Percentiles rank a stretch among this genome's conserved stretches.
These are phyloP conservation scores for Ophiocordyceps camponoti-saundersi DNA, from an alignment of 2,329 filamentous ascomycete species.

Conservation along the genomic window DNA sequence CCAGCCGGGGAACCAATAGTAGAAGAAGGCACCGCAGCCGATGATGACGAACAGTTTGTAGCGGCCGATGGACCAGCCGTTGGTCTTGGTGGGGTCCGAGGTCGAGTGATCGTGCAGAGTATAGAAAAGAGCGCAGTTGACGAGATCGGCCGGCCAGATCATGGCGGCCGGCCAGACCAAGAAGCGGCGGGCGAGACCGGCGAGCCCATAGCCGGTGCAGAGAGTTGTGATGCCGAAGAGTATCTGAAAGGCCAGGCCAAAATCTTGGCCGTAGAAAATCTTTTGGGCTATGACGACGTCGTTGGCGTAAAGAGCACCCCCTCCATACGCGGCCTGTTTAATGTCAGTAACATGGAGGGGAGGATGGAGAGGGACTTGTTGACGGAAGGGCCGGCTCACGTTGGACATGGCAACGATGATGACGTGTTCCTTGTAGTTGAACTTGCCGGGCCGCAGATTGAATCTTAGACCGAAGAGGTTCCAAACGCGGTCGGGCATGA, in stretches of 20 bases:
- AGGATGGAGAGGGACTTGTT: background rate
- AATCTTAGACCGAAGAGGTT: constrained; percentile 34
- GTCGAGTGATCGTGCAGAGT: constrained; percentile 27
- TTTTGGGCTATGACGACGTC: constrained; percentile 30
- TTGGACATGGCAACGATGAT: constrained; percentile 48
- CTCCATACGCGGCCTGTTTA: constrained; percentile 35
- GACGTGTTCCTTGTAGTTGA: constrained; percentile 46
- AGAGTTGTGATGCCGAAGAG: constrained; percentile 37
- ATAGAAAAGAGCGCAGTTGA: constrained; percentile 34
- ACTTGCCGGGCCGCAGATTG: constrained; percentile 38
- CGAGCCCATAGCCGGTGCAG: constrained; percentile 39
- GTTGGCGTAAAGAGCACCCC: constrained; percentile 39
- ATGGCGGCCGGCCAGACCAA: constrained; percentile 37
- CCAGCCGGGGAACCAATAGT: constrained; percentile 47
- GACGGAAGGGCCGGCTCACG: constrained; percentile 20
- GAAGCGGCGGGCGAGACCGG: constrained; percentile 35
- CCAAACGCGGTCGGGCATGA: constrained; percentile 35
- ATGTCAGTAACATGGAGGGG: background rate
- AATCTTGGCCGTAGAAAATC: constrained; percentile 39
- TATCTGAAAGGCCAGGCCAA: constrained; percentile 36
- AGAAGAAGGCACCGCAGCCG: constrained; percentile 29
- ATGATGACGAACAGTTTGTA: constrained; percentile 46
- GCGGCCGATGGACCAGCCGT: constrained; percentile 46
- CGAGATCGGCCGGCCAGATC: constrained; percentile 39
- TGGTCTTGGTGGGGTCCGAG: constrained; percentile 29